Conservation (phyloP, 2,329 filamentous ascomycete species). For the Scedosporium apiospermum region DNA sequence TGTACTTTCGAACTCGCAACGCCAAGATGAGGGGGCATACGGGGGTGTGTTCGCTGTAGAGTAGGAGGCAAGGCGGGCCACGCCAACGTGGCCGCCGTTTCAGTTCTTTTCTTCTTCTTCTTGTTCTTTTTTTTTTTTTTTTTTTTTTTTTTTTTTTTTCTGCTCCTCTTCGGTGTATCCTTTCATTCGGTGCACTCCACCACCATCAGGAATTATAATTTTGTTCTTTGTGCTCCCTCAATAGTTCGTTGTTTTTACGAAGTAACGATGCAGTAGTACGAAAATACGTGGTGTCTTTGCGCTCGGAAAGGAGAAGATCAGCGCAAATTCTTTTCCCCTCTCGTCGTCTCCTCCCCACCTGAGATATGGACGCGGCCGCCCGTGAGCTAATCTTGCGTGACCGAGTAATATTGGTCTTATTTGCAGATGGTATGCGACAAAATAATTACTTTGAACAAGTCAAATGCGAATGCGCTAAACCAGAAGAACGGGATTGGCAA, state of each 20-base stretch:
- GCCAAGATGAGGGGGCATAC: neutral
- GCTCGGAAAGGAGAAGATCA: too few species aligned
- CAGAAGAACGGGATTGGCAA: too few species aligned
- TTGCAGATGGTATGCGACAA: too few species aligned
- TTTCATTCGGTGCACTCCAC: neutral
- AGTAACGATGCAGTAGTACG: too few species aligned
- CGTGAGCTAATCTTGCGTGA: too few species aligned
- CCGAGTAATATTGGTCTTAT: too few species aligned
- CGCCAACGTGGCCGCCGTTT: neutral
- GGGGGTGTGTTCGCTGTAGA: neutral
- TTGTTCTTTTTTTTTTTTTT: neutral
- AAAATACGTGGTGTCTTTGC: too few species aligned
- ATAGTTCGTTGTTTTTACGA: neutral
- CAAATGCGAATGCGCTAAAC: neutral
- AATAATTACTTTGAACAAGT: too few species aligned
- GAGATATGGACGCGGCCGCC: too few species aligned
- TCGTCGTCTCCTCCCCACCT: too few species aligned
- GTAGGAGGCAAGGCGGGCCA: neutral
- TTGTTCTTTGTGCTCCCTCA: neutral
- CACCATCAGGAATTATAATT: neutral
- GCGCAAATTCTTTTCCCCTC: too few species aligned
- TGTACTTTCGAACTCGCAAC: neutral
- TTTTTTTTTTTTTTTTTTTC: neutral
- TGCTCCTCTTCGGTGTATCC: neutral
- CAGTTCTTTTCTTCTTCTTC: neutral